These are phyloP conservation scores for Yarrowia sp. DNA, from an alignment of 805 yeast genomes.

Conservation along the genomic window DNA sequence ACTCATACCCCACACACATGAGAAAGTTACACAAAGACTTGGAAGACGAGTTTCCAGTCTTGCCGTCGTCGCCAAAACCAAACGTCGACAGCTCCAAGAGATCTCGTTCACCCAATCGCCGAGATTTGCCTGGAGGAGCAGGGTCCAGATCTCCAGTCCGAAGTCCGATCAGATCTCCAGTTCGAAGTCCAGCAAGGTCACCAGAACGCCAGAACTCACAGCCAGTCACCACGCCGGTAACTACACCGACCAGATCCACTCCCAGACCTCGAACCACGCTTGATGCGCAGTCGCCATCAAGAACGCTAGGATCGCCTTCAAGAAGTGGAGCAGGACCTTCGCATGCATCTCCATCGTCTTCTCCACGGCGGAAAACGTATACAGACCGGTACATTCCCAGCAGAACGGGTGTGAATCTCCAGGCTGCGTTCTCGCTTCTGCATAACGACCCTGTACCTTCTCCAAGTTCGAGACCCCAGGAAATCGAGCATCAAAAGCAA, in stretches of 20 bases:
- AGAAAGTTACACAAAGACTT: conserved; percentile 32
- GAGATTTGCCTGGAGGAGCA: conserved; percentile 30
- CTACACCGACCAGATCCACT: conserved; percentile 13
- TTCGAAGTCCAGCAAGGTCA: conserved; percentile 9
- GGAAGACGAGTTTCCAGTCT: conserved; percentile 36
- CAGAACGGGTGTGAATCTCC: conserved; percentile 83
- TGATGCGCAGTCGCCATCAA: conserved; percentile 9
- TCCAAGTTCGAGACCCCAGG: conserved; percentile 54
- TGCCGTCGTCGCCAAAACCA: conserved; percentile 29
- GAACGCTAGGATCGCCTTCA: conserved; percentile 6
- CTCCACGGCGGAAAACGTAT: conserved; percentile 52
- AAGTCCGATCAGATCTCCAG: background rate
- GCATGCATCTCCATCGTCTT: conserved; percentile 19
- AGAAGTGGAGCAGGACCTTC: background rate
- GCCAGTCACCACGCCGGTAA: background rate
- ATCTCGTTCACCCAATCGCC: conserved; percentile 8
- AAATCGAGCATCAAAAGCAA: conserved; percentile 52
- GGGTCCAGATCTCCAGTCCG: conserved; percentile 5
- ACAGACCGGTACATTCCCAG: conserved; percentile 90
- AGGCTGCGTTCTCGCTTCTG: conserved; percentile 76
- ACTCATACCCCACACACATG: background rate
- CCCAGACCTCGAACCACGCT: conserved; percentile 2
- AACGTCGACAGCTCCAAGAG: conserved; percentile 11
- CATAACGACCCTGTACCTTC: conserved; percentile 52
- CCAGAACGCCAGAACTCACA: conserved; percentile 12